phyloP scores from a whole-genome alignment of 257 asterid genomes.

The Euphrasia confusa region DNA sequence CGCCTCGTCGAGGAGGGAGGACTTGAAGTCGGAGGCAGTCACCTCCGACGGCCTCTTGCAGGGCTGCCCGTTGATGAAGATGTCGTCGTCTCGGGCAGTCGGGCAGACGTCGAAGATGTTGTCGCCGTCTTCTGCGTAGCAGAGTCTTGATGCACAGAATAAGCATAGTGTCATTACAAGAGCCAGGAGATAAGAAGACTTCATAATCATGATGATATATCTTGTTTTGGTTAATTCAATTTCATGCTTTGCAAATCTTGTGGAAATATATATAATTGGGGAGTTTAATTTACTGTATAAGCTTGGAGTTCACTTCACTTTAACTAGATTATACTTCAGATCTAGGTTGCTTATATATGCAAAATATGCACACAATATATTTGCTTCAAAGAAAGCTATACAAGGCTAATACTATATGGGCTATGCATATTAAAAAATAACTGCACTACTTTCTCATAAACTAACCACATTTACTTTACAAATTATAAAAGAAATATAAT shows the following conservation, averaged over 20 bases:
- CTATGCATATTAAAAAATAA: too few relatives aligned
- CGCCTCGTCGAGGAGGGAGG: constrained; percentile 34
- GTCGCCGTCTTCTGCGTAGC: constrained; percentile 39
- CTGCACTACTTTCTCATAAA: too few relatives aligned
- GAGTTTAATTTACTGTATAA: not conserved
- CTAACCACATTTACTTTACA: too few relatives aligned
- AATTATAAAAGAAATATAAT: too few relatives aligned
- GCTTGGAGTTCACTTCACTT: constrained; percentile 81
- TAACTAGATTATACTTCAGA: constrained; percentile 27
- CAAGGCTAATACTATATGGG: too few relatives aligned
- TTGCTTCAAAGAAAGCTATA: constrained; percentile 32
- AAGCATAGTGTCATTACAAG: too few relatives aligned
- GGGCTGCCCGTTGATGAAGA: constrained; percentile 58
- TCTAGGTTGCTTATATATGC: constrained; percentile 41
- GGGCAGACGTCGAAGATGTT: constrained; percentile 61
- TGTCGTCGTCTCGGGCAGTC: constrained; percentile 27
- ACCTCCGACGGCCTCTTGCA: constrained; percentile 53
- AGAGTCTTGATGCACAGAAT: not conserved
- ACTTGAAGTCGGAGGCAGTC: constrained; percentile 57
- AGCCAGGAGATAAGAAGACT: too few relatives aligned
- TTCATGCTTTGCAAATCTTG: not conserved
- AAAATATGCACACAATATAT: constrained; percentile 26
- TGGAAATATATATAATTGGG: constrained; percentile 7
- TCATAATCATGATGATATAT: not conserved
- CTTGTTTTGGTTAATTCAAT: not conserved